Percentiles rank a stretch among this genome's conserved stretches.
These are phyloP conservation scores for Cornus suecica DNA, from an alignment of 148 eudicot species.

Conservation along the genomic window DNA sequence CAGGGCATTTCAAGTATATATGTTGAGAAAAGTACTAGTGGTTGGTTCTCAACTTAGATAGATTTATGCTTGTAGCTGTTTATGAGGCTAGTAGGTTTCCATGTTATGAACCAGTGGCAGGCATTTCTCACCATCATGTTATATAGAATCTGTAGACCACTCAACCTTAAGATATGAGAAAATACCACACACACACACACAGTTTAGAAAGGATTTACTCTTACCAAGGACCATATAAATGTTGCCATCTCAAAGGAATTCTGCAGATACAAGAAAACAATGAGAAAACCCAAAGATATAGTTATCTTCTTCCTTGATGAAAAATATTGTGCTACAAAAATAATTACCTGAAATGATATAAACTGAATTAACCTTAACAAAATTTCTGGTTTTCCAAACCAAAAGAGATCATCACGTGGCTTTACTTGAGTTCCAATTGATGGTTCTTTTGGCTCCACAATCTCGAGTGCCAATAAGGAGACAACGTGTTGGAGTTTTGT, in stretches of 20 bases:
- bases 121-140: too few species aligned
- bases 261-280: conserved; percentile 42
- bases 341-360: conserved; percentile 85
- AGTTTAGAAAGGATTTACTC: conserved; percentile 1
- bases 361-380: conserved; percentile 74
- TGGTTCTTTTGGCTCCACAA: conserved; percentile 59
- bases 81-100: neutral
- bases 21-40: neutral
- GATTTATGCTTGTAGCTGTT: neutral
- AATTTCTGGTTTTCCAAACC: conserved; percentile 96
- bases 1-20: neutral
- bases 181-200: too few species aligned
- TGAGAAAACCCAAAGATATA: conserved; percentile 1
- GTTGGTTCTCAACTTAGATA: neutral
- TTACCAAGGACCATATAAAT: conserved; percentile 92
- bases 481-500: conserved; percentile 99
- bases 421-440: conserved; percentile 69
- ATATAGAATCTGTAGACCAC: too few species aligned
- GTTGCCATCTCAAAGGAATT: conserved; percentile 98
- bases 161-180: too few species aligned
- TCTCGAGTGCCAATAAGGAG: conserved; percentile 81
- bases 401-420: conserved; percentile 91
- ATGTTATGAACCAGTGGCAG: too few species aligned
- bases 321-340: neutral
- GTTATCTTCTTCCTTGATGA: neutral